A percentile compares a stretch with the other conserved stretches of the same genome.
Conservation (phyloP, 495 filamentous ascomycete genomes). For the Penicillium samsonianum region DNA sequence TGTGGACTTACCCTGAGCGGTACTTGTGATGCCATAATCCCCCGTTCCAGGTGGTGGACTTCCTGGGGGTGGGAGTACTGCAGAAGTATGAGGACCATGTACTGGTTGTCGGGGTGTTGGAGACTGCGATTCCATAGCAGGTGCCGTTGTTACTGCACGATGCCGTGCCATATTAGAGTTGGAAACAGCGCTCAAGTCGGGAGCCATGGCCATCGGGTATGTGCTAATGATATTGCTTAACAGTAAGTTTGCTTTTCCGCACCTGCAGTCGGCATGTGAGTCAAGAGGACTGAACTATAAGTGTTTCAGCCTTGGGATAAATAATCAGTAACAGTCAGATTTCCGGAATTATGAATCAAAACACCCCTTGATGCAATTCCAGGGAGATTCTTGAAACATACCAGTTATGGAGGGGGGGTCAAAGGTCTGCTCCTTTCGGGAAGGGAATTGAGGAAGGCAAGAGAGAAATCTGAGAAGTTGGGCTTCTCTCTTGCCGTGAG, state of each 20-base stretch:
- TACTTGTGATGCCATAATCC: conserved; percentile 59
- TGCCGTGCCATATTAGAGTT: conserved; percentile 53
- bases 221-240: neutral
- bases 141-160: conserved; percentile 54
- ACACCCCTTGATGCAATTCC: conserved; percentile 17
- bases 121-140: conserved; percentile 43
- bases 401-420: conserved; percentile 11
- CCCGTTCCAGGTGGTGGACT: conserved; percentile 32
- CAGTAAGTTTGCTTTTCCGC: neutral
- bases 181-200: conserved; percentile 60
- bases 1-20: conserved; percentile 52
- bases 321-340: conserved; percentile 10
- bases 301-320: conserved; percentile 1
- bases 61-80: conserved; percentile 33
- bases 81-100: conserved; percentile 51
- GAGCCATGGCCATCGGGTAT: conserved; percentile 47
- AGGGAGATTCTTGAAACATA: conserved; percentile 13
- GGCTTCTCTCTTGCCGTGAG: neutral
- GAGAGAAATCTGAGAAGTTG: neutral
- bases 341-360: conserved; percentile 1
- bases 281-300: conserved; percentile 6
- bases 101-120: conserved; percentile 43
- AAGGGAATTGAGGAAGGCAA: neutral
- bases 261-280: neutral
- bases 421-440: neutral